Evolutionary conservation across 805 yeast genomes (phyloP).

Genomic region (Starmerella ratchasimensis): DNA sequence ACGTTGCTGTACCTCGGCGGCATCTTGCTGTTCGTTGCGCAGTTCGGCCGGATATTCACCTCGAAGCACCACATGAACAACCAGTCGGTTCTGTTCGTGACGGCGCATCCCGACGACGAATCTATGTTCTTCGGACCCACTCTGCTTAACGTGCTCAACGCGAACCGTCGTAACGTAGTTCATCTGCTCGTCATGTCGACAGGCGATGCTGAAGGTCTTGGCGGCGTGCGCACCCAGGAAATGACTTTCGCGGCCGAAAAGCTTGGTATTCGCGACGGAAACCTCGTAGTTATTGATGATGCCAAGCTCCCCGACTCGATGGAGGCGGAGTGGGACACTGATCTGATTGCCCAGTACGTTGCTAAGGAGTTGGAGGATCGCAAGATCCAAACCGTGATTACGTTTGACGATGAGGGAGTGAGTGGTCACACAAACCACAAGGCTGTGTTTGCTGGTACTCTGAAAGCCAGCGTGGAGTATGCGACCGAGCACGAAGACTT

Average conservation of each 20-base stretch:
- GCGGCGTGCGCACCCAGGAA: conserved; percentile 48
- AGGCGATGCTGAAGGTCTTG: conserved; percentile 69
- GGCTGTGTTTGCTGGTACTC: conserved; percentile 20
- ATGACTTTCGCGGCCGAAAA: conserved; percentile 39
- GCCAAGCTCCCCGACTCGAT: conserved; percentile 53
- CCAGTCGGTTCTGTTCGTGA: conserved; percentile 33
- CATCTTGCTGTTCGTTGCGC: not conserved
- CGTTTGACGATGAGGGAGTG: conserved; percentile 75
- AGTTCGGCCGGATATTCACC: conserved; percentile 15
- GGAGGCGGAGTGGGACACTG: conserved; percentile 48
- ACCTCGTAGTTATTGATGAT: conserved; percentile 37
- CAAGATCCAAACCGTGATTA: conserved; percentile 36
- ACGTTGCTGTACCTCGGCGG: not conserved
- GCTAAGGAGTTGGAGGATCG: conserved; percentile 20
- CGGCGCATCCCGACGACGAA: conserved; percentile 98
- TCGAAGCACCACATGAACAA: conserved; percentile 16
- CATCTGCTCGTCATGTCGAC: conserved; percentile 56
- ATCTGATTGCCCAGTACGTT: conserved; percentile 31
- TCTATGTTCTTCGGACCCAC: conserved; percentile 93
- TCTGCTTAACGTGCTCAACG: conserved; percentile 37
- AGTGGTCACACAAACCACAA: conserved; percentile 82
- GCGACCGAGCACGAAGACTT: conserved; percentile 7
- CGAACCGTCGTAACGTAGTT: conserved; percentile 37
- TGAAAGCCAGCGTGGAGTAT: conserved; percentile 5
- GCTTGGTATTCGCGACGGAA: conserved; percentile 34